A percentile compares a stretch with the other conserved stretches of the same genome.
These are phyloP conservation scores for Pseudohalonectria lignicola DNA, from an alignment of 2,329 filamentous ascomycete species.

Conservation along the genomic window DNA sequence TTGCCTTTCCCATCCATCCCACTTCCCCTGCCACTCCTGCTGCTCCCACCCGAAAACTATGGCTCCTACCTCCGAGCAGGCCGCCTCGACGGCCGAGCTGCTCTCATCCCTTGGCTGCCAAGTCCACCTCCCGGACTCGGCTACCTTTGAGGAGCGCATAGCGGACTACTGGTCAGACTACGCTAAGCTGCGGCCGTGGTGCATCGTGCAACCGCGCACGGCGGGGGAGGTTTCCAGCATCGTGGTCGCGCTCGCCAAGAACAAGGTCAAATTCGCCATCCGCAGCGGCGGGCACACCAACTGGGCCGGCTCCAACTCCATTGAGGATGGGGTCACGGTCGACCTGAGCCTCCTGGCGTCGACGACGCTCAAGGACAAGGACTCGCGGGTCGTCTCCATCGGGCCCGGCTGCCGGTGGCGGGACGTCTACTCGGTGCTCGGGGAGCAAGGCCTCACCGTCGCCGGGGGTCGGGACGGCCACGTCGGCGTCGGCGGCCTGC, in stretches of 20 bases:
- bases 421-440: constrained; percentile 23
- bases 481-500: constrained; percentile 16
- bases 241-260: constrained; percentile 18
- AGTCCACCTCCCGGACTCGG: background rate
- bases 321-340: constrained; percentile 23
- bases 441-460: constrained; percentile 12
- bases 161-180: constrained; percentile 7
- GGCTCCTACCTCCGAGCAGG: background rate
- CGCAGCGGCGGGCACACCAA: constrained; percentile 24
- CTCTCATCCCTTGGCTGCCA: background rate
- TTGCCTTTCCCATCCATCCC: background rate
- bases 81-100: background rate
- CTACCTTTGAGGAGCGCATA: constrained; percentile 6
- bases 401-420: constrained; percentile 24
- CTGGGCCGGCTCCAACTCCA: constrained; percentile 20
- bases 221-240: constrained; percentile 23
- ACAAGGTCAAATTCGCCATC: constrained; percentile 23
- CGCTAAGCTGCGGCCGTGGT: constrained; percentile 1
- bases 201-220: constrained; percentile 8
- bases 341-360: constrained; percentile 17
- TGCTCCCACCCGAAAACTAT: too few relatives aligned
- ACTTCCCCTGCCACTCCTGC: background rate
- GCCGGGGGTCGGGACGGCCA: constrained; percentile 14
- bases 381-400: constrained; percentile 22
- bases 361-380: constrained; percentile 23